These are phyloP conservation scores for Alternaria arborescens DNA, from an alignment of 2,329 filamentous ascomycete genomes.

Conservation along the genomic window DNA sequence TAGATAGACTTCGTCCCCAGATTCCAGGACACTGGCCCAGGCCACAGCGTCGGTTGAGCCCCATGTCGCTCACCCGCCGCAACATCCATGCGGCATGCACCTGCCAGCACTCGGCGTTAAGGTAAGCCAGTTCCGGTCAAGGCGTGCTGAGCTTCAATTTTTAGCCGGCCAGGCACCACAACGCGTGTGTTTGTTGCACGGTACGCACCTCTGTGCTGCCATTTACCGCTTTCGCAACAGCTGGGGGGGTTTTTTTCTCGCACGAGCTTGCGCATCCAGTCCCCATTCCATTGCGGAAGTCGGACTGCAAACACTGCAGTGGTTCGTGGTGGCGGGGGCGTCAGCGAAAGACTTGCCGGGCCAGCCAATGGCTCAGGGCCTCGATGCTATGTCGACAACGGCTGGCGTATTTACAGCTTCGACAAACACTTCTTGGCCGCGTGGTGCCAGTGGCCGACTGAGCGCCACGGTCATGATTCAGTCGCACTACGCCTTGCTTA, in stretches of 20 bases:
- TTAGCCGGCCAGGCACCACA: slow-evolving; percentile 5
- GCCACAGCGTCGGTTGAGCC: slow-evolving; percentile 10
- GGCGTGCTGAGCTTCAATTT: slow-evolving; percentile 5
- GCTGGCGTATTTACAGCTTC: slow-evolving; percentile 13
- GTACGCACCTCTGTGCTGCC: slow-evolving; percentile 1
- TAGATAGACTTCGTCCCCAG: slow-evolving; percentile 15
- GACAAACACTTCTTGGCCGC: slow-evolving; percentile 3
- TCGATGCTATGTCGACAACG: slow-evolving; percentile 11
- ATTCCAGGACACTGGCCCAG: slow-evolving; percentile 21
- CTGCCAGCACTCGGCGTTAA: slow-evolving; percentile 3
- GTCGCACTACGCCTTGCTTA: slow-evolving; percentile 23
- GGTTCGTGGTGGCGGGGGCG: slow-evolving; percentile 3
- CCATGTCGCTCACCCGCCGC: slow-evolving; percentile 18
- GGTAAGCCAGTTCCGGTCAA: slow-evolving; percentile 7
- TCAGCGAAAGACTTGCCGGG: neutral
- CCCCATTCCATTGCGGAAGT: neutral
- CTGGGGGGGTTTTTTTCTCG: neutral
- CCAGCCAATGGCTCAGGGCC: slow-evolving; percentile 3
- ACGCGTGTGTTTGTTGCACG: slow-evolving; percentile 8
- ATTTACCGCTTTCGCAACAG: slow-evolving; percentile 2
- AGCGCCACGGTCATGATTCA: slow-evolving; percentile 23
- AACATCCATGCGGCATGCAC: slow-evolving; percentile 4
- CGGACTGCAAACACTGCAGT: slow-evolving; percentile 3
- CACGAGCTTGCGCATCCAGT: neutral
- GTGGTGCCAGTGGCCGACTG: slow-evolving; percentile 17